These are phyloP conservation scores for Rhizopogon sp. DNA, from an alignment of 768 basidiomycete species.

Conservation along the genomic window DNA sequence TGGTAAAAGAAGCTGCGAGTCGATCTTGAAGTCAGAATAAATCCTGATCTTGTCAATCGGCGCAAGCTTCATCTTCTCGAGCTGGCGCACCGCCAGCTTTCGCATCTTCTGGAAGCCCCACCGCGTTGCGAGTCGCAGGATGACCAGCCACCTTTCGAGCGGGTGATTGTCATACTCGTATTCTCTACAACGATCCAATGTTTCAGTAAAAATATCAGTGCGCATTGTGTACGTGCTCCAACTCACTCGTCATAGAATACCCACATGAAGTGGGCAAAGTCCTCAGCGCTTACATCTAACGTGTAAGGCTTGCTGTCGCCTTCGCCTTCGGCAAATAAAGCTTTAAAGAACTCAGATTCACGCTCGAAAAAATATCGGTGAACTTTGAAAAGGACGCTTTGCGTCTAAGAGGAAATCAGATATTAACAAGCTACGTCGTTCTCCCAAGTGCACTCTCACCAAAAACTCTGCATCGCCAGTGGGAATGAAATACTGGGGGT, in stretches of 20 bases:
- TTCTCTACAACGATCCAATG: conserved; percentile 27
- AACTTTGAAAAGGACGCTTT: conserved; percentile 26
- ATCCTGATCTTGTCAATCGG: conserved; percentile 50
- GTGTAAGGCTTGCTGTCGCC: conserved; percentile 6
- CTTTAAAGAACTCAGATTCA: conserved; percentile 26
- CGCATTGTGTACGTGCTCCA: no score
- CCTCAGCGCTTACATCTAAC: conserved; percentile 23
- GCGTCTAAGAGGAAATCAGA: conserved; percentile 23
- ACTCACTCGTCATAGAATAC: conserved; percentile 54
- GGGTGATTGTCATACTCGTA: conserved; percentile 52
- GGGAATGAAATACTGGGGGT: conserved; percentile 43
- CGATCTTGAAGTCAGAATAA: conserved; percentile 50
- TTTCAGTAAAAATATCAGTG: not conserved
- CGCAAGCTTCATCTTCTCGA: conserved; percentile 41
- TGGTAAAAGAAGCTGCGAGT: conserved; percentile 42
- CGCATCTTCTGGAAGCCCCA: conserved; percentile 55
- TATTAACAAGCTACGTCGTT: not conserved
- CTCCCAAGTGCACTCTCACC: conserved; percentile 31
- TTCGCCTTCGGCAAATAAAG: conserved; percentile 14
- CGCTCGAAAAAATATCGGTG: conserved; percentile 34
- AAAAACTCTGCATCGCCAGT: conserved; percentile 52
- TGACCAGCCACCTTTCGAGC: conserved; percentile 46
- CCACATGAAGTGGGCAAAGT: conserved; percentile 48
- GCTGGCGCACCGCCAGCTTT: conserved; percentile 47
- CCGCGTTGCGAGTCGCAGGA: conserved; percentile 47